phyloP scores from a whole-genome alignment of 441 rosid genomes.

The Theobroma grandiflorum region DNA sequence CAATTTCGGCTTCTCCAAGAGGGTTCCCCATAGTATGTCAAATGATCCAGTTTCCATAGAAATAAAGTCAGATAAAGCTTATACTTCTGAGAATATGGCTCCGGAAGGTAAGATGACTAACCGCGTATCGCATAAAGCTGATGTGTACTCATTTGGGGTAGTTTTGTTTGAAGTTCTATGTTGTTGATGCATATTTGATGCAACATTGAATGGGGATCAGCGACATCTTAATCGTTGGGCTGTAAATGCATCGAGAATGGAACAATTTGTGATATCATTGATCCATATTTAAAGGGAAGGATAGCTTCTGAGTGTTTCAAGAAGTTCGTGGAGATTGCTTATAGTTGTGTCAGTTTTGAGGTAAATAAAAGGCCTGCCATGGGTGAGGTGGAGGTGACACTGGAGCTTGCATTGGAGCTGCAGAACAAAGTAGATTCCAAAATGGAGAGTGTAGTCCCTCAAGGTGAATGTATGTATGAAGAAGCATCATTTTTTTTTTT shows the following conservation, averaged over 20 bases:
- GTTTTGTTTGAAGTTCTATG: conserved; percentile 6
- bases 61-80: neutral
- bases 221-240: neutral
- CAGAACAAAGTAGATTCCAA: neutral
- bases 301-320: conserved; percentile 12
- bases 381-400: conserved; percentile 6
- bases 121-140: neutral
- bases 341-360: neutral
- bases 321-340: conserved; percentile 5
- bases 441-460: neutral
- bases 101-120: neutral
- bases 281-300: conserved; percentile 3
- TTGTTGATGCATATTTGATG: neutral
- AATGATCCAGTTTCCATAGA: neutral
- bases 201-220: too few species aligned
- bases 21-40: neutral
- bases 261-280: neutral
- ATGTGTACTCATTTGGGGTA: conserved; percentile 11
- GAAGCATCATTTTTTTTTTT: neutral
- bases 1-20: neutral
- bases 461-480: neutral
- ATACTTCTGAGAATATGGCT: neutral
- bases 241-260: neutral
- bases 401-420: conserved; percentile 15
- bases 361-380: neutral